phyloP scores from a whole-genome alignment of 2,329 filamentous ascomycete species.

The Pseudogymnoascus destructans region DNA sequence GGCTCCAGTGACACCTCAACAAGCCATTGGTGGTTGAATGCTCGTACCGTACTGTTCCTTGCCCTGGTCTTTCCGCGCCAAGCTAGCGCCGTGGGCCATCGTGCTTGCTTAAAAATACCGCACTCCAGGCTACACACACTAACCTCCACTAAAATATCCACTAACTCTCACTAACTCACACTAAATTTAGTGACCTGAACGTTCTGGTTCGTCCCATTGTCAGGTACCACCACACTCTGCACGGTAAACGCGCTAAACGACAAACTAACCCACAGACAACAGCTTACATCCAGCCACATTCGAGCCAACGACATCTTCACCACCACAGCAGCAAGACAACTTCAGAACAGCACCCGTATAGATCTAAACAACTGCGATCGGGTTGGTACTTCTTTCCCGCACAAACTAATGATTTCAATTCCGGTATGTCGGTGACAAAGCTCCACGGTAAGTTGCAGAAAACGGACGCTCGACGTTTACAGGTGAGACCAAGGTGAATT shows the following conservation, averaged over 20 bases:
- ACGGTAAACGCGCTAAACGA: neutral
- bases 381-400: neutral
- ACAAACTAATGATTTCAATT: neutral
- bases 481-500: neutral
- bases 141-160: neutral
- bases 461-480: neutral
- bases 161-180: neutral
- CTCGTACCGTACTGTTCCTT: neutral
- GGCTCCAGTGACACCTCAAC: neutral
- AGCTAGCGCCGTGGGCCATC: neutral
- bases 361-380: neutral
- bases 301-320: neutral
- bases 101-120: neutral
- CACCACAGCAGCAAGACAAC: neutral
- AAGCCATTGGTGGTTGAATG: neutral
- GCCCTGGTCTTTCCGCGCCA: neutral
- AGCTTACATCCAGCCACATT: neutral
- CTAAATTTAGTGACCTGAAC: neutral
- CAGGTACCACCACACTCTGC: neutral
- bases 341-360: neutral
- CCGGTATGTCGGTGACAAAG: neutral
- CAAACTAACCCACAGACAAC: neutral
- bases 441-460: constrained; percentile 3
- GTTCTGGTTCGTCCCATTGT: neutral
- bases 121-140: neutral